These are phyloP conservation scores for Collariella sp. DNA, from an alignment of 495 filamentous ascomycete species.

Conservation along the genomic window DNA sequence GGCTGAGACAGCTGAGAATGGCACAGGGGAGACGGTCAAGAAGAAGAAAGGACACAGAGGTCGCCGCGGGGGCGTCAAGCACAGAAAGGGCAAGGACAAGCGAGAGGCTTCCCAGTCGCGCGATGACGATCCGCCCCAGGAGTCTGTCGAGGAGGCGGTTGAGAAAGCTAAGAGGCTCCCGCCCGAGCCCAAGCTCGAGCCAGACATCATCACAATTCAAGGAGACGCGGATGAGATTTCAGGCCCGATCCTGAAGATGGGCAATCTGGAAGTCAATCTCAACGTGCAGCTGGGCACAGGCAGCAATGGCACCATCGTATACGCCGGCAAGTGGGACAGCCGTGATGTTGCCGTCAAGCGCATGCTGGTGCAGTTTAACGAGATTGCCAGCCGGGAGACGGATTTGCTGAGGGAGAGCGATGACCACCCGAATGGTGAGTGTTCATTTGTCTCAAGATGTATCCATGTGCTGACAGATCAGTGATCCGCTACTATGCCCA, in stretches of 20 bases:
- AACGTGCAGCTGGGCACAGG: conserved; percentile 67
- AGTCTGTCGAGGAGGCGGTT: conserved; percentile 38
- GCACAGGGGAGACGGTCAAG: conserved; percentile 31
- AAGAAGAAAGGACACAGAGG: conserved; percentile 82
- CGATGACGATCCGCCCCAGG: conserved; percentile 32
- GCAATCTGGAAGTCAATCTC: conserved; percentile 63
- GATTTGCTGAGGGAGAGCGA: conserved; percentile 84
- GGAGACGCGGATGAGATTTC: conserved; percentile 47
- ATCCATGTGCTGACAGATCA: conserved; percentile 24
- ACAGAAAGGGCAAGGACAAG: conserved; percentile 50
- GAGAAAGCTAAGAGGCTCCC: conserved; percentile 38
- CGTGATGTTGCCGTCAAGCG: conserved; percentile 92
- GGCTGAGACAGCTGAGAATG: conserved; percentile 33
- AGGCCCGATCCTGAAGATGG: conserved; percentile 57
- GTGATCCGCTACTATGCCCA: conserved; percentile 95
- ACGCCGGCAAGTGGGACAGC: conserved; percentile 77
- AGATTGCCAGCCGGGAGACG: conserved; percentile 91
- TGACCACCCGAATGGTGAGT: conserved; percentile 72
- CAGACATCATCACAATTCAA: conserved; percentile 44
- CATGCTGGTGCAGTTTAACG: conserved; percentile 90
- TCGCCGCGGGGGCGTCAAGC: conserved; percentile 67
- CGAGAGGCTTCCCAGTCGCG: conserved; percentile 33
- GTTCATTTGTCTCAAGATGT: neutral
- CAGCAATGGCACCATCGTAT: conserved; percentile 81
- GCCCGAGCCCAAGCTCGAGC: conserved; percentile 44